Base-by-base conservation (phyloP, 495 filamentous ascomycete genomes). In the Sabuloglossum arenarium region DNA sequence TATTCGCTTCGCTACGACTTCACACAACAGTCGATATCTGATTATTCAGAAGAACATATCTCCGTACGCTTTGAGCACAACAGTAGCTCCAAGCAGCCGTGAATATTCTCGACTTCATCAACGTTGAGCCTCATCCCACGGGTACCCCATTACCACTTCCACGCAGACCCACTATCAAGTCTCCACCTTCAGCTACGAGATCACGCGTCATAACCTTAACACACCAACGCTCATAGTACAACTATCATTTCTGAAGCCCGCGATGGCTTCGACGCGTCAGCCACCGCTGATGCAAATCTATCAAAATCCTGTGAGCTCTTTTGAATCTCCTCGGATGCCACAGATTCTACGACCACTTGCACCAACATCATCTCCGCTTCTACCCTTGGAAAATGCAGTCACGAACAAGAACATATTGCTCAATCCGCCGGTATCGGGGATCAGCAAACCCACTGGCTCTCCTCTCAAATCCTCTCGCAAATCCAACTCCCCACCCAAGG, bases 241-340 rank as follows among this genome's bases (percentile, higher is more conserved):
- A 30, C 28, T 14, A 29, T 14, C 25, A 14, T 19, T 51, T 19
- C 16, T 23, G 47, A 51, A 29, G 47, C 47, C 47, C 24, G 12
- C 23, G 25, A 51, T 51, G 47, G 47, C 47, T 51, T 51, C 47
- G 28, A 27, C 47, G 47, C 47, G 47, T 51, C 47, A 51, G 25
- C 47, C 47, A 1, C 47, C 47, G 47, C 24, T 19, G 25, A 19
- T 51, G 25, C 47, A 29, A 16, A 51, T 51, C 47, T 51, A 51
- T 23, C 47, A 51, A 30, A 23, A 51, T 23, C 21, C 47, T 51
- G 8, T 12, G 1, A 19, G 11, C 28, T 28, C 28, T 11, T 19
- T 51, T 6, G 47, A 51, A 11, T 51, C 27, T 10, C 16, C 47
- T 51, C 47, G 47, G 28, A 29, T 6, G 24, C 47, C 47, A 1